Evolutionary conservation across 805 yeast species (phyloP), one percentile per base, ranked within the genome.

Genomic region (Starmerella vitae): DNA sequence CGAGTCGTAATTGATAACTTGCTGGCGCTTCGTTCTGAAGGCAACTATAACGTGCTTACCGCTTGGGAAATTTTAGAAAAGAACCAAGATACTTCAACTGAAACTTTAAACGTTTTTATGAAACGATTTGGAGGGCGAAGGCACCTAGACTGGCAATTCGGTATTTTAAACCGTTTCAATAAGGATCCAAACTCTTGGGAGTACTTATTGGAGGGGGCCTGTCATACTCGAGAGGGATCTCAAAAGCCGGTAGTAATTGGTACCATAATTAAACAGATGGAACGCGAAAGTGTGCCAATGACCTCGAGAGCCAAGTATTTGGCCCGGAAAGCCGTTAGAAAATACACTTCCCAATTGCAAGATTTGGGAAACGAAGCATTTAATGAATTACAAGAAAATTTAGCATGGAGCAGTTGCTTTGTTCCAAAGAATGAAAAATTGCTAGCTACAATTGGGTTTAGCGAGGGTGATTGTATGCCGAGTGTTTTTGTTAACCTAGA

Each of bases 131-230:
- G 39, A 2, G 19, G 25, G 8, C 35, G 45, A 3, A n/a, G 36
- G 17, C 46, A 36, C 20, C 29, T 49, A 3, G 52, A 46, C 30
- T 48, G 47, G 46, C 49, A 40, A 33, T 33, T 49, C 13, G 52
- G 48, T 5, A 8, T 45, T 3, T 38, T 49, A 4, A 30, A 17
- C 10, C 17, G 20, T 18, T 49, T 44, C 39, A 13, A n/a, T 9
- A 14, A 15, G 14, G 26, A 38, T 26, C 25, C 39, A 9, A n/a
- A 30, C 20, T 27, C 49, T 6, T 43, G 46, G 43, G 37, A 43
- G 20, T 30, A 24, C 18, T 18, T 49, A 20, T 36, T 49, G 8
- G 42, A 37, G 18, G 38, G 36, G 2, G 49, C 47, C 3, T 13
- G 34, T 9, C 18, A 28, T 17, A 33, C 27, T 14, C 13, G 9